Evolutionary conservation across 495 filamentous ascomycete species (phyloP), one percentile per base, ranked within the genome.

Genomic region (Hypoxylon subgilvum): DNA sequence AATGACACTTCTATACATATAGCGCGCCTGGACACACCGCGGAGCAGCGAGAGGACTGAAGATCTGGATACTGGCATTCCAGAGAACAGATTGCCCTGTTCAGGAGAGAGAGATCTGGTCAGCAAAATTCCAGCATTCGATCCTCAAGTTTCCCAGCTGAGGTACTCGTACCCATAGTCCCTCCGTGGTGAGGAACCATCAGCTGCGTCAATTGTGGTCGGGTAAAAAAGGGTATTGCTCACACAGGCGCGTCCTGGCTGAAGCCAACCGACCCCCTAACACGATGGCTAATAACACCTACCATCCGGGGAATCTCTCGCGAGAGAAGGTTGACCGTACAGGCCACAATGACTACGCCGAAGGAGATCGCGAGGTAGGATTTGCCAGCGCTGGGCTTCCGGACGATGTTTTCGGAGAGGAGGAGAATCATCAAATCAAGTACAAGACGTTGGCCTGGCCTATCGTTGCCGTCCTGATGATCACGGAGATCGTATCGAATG

Each of bases 401-500:
- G 38, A 53, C 6, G 66, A 68, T 30, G 66, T 69, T 12, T 69
- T 69, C 51, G 66, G 66, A 14, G 17, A 46, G 17, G 66, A 69
- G 43, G 62, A 66, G 1, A 42, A 41, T 18, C 66, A 80, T 44
- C 63, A 81, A 52, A 84, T 85, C 56, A 72, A 80, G 57, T 86
- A 83, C 69, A 83, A 82, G 67, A 84, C 82, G 0, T 68, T 84
- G 38, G 76, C 71, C 16, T 86, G 83, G 83, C 69, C 70, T 35
- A 71, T 79, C 39, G 79, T 80, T 10, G 76, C 78, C 4, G 72
- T 82, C 16, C 60, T 86, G 28, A 85, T 86, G 83, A 82, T 86
- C 30, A 82, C 84, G 1, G 84, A 86, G 65, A 84, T 82, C 21
- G 78, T 86, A n/a, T 79, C 75, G 31, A 79, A 83, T 40, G 84